Base-by-base conservation (phyloP, 176 grass and related monocot genomes). In the Hordeum marinum region DNA sequence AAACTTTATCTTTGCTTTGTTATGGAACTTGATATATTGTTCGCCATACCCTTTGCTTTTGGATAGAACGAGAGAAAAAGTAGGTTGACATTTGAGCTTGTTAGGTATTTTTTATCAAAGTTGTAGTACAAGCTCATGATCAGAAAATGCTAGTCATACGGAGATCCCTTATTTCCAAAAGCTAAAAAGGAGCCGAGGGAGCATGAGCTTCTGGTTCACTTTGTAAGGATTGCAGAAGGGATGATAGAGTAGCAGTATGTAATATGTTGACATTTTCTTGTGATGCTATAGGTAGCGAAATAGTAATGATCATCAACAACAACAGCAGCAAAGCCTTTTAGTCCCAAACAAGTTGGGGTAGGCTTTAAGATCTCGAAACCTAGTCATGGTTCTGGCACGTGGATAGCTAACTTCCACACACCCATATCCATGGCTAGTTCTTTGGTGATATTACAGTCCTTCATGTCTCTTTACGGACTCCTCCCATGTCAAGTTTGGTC, bases 181-280 rank as follows among this genome's bases (percentile, higher is more conserved):
- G 11, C 46, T 25, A 24, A 52, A 57, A 67, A 68, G 18, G 15
- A 57, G 14, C 23, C 0, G 8, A 72, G 35, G 50, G 36, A 26
- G 17, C 15, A 43, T 69, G 50, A 3, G 23, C 15, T 60, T 29
- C 40, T 72, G 67, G 80, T 72, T 71, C 66, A 71, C 18, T 57
- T 83, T 83, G 41, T 64, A 76, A 68, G 84, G 82, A 18, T 85
- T n/a, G 59, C 17, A 75, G 13, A 20, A 60, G 67, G 40, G 60
- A 27, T 80, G 61, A 63, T 65, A 66, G 8, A 46, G 17, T 80
- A 80, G 60, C 26, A 79, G 9, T 20, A 13, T 32, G 40, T 63
- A 52, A 65, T 77, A 80, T 43, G 11, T 57, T 58, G 42, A 74
- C 0, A 41, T 23, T 26, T 76, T 76, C 13, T 71, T 62, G 58